Evolutionary conservation across 257 asterid genomes (phyloP), one percentile per base, ranked within the genome.

Genomic region (Capsicum rhomboideum): DNA sequence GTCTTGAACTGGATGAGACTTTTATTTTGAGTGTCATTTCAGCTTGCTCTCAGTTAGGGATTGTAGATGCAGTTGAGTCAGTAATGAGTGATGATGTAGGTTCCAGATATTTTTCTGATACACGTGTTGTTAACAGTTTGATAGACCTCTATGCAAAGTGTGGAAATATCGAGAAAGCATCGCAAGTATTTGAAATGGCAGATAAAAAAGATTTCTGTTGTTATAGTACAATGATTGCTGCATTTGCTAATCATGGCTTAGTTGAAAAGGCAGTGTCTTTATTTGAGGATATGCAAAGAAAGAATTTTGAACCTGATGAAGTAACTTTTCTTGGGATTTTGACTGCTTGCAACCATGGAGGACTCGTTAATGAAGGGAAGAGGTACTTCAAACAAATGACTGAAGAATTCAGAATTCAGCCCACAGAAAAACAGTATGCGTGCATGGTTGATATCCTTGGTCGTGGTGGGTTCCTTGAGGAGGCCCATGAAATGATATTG

Each of bases 21-120:
- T 74, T 84, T 50, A 77, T 77, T 77, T 77, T 77, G 28, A 50
- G 82, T 50, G 16, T 77, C 23, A 77, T 84, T 55, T 84, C 86
- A 55, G 86, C 86, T 20, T 84, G 86, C 83, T 84, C 71, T 49
- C 86, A 84, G 29, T 78, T 84, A 78, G 86, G 86, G 66, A 84
- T 77, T 61, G 83, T 21, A 20, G 74, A 84, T 12, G 78, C 82
- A n/a, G 86, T 34, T 46, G 86, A 84, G 54, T 26, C 79, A 61
- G 26, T 84, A 31, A 66, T 84, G 28, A 42, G 44, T 40, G 58
- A 23, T 10, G 17, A 52, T 53, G 81, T 21, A 14, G 87, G 81
- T 40, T 82, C 84, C 79, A 56, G 78, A 34, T 13, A 74, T 28
- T 50, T 34, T 63, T 78, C 83, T 10, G 81, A 84, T 53, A 49